Evolutionary conservation across 164 flowering plant species (phyloP).

Genomic region (Piper longum): DNA sequence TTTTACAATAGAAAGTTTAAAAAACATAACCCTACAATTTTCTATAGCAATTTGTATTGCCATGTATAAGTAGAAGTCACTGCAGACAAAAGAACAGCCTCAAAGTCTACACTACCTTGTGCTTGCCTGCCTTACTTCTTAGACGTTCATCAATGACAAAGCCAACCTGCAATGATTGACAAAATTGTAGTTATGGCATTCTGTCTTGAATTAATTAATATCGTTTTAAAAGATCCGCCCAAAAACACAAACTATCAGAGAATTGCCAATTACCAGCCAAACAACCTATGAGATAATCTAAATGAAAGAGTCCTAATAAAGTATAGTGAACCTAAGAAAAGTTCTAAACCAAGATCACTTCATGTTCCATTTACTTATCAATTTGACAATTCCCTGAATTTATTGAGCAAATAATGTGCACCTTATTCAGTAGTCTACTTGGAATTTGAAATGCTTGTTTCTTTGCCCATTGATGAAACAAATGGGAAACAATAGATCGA

Average conservation of each 20-base stretch:
- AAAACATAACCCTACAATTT: too few species aligned
- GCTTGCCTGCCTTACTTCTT: slow-evolving; percentile 39
- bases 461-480: slow-evolving; percentile 93
- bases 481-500: slow-evolving; percentile 55
- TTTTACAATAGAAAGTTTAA: too few species aligned
- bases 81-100: not conserved
- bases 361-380: too few species aligned
- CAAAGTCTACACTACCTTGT: slow-evolving; percentile 35
- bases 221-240: too few species aligned
- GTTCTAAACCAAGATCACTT: too few species aligned
- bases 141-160: slow-evolving; percentile 85
- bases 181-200: not conserved
- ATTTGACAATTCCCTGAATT: not conserved
- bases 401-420: slow-evolving; percentile 4
- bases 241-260: too few species aligned
- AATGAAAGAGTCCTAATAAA: too few species aligned
- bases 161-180: slow-evolving; percentile 39
- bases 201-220: too few species aligned
- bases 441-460: slow-evolving; percentile 85
- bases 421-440: slow-evolving; percentile 85
- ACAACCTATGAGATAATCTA: too few species aligned
- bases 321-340: too few species aligned
- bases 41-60: not conserved
- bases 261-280: too few species aligned
- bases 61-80: not conserved